Base-by-base conservation (phyloP, 306 rosid species). In the Neltuma alba region DNA sequence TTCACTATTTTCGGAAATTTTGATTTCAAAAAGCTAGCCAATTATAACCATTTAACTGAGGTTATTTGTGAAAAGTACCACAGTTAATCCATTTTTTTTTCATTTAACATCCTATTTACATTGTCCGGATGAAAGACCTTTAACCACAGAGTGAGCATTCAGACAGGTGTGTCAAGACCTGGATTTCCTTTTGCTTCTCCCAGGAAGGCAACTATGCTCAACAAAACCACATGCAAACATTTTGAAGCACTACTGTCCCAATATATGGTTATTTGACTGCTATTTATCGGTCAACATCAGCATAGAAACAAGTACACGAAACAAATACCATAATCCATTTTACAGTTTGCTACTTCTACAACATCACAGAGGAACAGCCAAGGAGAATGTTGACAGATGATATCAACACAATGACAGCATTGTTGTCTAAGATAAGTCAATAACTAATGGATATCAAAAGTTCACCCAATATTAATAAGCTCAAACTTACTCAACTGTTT, bases 401-500 rank as follows among this genome's bases (percentile, higher is more conserved):
- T 44, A 70, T 70, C 38, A 42, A 44, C 38, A 44, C 58, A 23
- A 44, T 27, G 42, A 5, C 20, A 54, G 28, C 63, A 12, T 33
- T 28, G 33, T 48, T 48, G 40, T 71, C 30, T 9, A 48, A n/a
- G 37, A 20, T 21, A 72, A 48, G 27, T 48, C 23, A 44, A 45
- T 16, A 48, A 50, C 50, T 48, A 16, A 48, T 20, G 6, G 61
- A 50, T 48, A 48, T 9, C 33, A 33, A 33, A 10, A 13, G 71
- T 44, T 28, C 79, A 31, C 45, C 70, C 14, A 44, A n/a, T 61
- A 75, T 30, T 75, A 12, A 42, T 47, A 21, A 76, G 80, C 72
- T 76, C 34, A 63, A 64, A 45, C 45, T 16, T n/a, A 44, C 36
- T 28, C 23, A 21, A 36, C 61, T 63, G 30, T 21, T 50, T 50